Conservation (phyloP, 257 asterid genomes). For the Scutellaria barbata region DNA sequence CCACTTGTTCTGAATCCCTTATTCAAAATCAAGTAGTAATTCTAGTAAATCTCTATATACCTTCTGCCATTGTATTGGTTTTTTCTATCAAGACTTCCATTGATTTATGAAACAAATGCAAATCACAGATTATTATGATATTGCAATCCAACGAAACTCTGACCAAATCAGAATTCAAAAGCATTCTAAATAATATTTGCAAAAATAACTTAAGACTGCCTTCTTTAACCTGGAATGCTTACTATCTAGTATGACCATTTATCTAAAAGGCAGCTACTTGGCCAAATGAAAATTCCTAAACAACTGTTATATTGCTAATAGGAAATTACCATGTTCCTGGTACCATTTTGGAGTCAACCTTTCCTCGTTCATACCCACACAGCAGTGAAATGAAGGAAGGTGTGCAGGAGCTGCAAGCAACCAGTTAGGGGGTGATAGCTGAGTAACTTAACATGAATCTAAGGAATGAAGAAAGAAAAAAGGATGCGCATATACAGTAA, state of each 20-base stretch:
- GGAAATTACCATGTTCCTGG: slow-evolving; percentile 73
- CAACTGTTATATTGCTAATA: slow-evolving; percentile 1
- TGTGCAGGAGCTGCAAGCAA: slow-evolving; percentile 71
- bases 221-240: too few relatives aligned
- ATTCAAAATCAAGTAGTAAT: too few relatives aligned
- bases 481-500: neutral
- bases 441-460: slow-evolving; percentile 7
- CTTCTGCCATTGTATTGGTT: too few relatives aligned
- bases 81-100: too few relatives aligned
- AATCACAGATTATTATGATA: neutral
- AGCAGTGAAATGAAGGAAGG: slow-evolving; percentile 82
- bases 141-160: neutral
- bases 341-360: slow-evolving; percentile 78
- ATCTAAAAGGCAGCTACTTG: neutral
- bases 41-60: too few relatives aligned
- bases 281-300: neutral
- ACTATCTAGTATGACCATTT: too few relatives aligned
- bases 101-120: neutral
- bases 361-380: slow-evolving; percentile 82
- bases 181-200: too few relatives aligned
- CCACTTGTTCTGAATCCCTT: too few relatives aligned
- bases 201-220: too few relatives aligned
- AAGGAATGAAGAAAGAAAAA: neutral
- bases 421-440: neutral
- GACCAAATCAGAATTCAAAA: too few relatives aligned